Base-by-base conservation (phyloP, 2,329 filamentous ascomycete genomes). In the Stagonosporopsis chrysanthemi region DNA sequence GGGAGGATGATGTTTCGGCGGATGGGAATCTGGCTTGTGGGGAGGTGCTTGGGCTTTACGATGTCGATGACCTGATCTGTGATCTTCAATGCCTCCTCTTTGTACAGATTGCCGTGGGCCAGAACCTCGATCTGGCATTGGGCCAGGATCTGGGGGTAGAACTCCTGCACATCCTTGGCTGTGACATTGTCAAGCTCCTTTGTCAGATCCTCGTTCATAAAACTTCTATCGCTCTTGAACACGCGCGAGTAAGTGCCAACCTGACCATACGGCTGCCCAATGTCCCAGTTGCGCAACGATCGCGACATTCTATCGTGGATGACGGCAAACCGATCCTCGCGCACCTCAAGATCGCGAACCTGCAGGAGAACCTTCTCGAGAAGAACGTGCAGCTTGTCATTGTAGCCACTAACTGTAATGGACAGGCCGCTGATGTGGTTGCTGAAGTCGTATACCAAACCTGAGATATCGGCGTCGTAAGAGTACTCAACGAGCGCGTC, bases 401-500 rank as follows among this genome's bases (percentile, higher is more conserved):
- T 99, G 79, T 98, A 99, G 0, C 95, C 95, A 26, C 87, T 88
- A 3, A 98, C 85, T 14, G 90, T 87, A 38, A 98, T 80, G 56
- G 90, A 88, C 28, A 98, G 74, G 0, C 93, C 93, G 29, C 87
- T 84, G 4, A 85, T 83, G 69, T 91, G 89, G 24, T 89, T 84
- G 4, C 82, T 82, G n/a, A 98, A 85, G 36, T 85, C 87, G 73
- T 98, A 98, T 59, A 90, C 86, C 41, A 99, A 78, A 0, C 95
- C 95, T 7, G 95, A 92, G 57, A 99, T 85, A 70, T 98, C 93
- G 0, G 95, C 95, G 75, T 97, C 94, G 70, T 99, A 99, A 0
- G 93, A 91, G 75, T 97, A 98, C 74, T 97, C 93, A 51, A 91
- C 90, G 24, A 99, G 78, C 1, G 91, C 91, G 77, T 99, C 95